These are phyloP conservation scores for Argentina anserina DNA, from an alignment of 306 rosid species.

Conservation along the genomic window DNA sequence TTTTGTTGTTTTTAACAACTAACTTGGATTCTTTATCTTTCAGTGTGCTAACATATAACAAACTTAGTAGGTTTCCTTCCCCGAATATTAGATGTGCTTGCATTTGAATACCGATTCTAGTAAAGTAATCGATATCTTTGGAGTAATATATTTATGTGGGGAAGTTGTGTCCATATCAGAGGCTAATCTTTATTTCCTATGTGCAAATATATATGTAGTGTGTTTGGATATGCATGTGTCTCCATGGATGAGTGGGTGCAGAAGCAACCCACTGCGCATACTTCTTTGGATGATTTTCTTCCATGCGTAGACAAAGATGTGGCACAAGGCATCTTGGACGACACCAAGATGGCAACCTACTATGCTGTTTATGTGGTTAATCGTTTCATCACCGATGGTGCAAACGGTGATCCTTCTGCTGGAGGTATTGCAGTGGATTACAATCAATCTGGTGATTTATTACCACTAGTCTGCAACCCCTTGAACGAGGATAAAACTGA, in stretches of 20 bases:
- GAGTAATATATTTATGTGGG: neutral
- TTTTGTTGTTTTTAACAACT: no score
- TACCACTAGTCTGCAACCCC: conserved; percentile 74
- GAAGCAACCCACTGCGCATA: conserved; percentile 54
- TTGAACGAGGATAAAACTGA: conserved; percentile 26
- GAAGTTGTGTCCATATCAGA: neutral
- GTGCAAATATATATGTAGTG: conserved; percentile 34
- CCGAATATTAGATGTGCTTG: neutral
- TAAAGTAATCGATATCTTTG: no score
- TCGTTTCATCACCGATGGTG: conserved; percentile 18
- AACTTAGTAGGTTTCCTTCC: no score
- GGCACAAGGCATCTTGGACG: conserved; percentile 36
- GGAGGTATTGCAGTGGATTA: conserved; percentile 25
- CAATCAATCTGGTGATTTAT: conserved; percentile 62
- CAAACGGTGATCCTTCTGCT: conserved; percentile 36
- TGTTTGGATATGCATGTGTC: conserved; percentile 67
- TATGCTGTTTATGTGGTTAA: conserved; percentile 34
- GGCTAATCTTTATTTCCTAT: conserved; percentile 2
- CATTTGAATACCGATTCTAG: neutral
- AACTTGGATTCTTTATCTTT: no score
- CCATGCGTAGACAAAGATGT: conserved; percentile 71
- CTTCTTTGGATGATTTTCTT: conserved; percentile 74
- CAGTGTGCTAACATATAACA: no score
- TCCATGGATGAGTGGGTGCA: conserved; percentile 82
- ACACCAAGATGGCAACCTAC: conserved; percentile 42